phyloP scores from a whole-genome alignment of 2,329 filamentous ascomycete species.

The Talaromyces amestolkiae region DNA sequence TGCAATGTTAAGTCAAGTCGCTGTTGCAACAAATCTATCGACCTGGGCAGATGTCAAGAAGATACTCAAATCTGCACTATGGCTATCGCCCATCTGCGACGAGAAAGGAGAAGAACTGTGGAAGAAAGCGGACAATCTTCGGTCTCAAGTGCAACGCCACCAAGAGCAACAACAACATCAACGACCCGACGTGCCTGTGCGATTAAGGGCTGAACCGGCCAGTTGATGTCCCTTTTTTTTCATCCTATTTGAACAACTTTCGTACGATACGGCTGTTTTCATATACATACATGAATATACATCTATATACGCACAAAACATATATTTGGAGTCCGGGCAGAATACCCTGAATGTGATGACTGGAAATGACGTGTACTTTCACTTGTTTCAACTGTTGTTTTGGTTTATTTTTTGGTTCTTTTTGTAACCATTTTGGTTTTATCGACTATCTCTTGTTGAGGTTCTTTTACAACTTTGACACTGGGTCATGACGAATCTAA shows the following conservation, averaged over 20 bases:
- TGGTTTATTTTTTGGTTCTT: not conserved
- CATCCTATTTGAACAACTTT: not conserved
- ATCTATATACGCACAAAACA: not conserved
- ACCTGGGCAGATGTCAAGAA: slow-evolving; percentile 23
- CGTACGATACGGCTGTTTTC: not conserved
- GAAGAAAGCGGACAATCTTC: slow-evolving; percentile 15
- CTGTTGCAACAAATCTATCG: slow-evolving; percentile 20
- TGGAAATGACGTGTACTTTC: slow-evolving; percentile 11
- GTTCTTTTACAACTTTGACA: not conserved
- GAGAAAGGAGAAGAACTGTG: slow-evolving; percentile 26
- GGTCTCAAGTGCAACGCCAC: slow-evolving; percentile 14
- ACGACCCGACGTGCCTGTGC: not conserved
- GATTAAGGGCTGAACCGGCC: slow-evolving; percentile 6
- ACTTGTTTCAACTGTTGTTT: not conserved
- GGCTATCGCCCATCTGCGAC: slow-evolving; percentile 26
- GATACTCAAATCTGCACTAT: slow-evolving; percentile 24
- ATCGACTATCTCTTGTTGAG: not conserved
- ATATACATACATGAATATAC: slow-evolving; percentile 2
- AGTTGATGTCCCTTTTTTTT: not conserved
- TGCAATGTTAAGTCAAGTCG: slow-evolving; percentile 21
- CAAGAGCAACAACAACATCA: slow-evolving; percentile 14
- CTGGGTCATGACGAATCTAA: not conserved
- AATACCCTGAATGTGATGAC: slow-evolving; percentile 13
- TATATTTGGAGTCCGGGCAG: slow-evolving; percentile 12
- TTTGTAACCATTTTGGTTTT: not conserved